Percentiles rank a stretch among this genome's conserved stretches.
phyloP scores from a whole-genome alignment of 257 asterid species.

The Solanum pennellii region DNA sequence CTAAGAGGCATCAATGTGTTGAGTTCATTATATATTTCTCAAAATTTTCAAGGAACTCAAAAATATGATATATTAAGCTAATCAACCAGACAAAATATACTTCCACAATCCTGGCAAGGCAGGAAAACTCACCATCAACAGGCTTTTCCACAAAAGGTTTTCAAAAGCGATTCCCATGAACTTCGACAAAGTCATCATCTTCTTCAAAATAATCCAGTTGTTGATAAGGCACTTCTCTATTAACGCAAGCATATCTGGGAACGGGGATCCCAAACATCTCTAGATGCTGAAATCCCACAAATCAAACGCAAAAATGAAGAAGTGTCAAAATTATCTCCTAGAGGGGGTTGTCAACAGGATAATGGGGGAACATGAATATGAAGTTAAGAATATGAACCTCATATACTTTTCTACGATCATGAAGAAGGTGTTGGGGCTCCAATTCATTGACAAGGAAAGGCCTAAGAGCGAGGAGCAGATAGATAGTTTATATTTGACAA shows the following conservation, averaged over 20 bases:
- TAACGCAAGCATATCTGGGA: conserved; percentile 84
- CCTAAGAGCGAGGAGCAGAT: conserved; percentile 30
- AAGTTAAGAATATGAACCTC: conserved; percentile 38
- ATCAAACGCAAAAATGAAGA: background rate
- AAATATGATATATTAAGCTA: background rate
- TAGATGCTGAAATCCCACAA: conserved; percentile 49
- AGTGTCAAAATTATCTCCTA: background rate
- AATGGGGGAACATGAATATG: background rate
- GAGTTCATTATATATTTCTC: background rate
- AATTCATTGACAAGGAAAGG: conserved; percentile 84
- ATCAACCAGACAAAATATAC: background rate
- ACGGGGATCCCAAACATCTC: conserved; percentile 79
- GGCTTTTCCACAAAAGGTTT: conserved; percentile 99
- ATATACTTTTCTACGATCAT: conserved; percentile 80
- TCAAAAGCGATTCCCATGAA: conserved; percentile 72
- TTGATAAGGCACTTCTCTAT: conserved; percentile 72
- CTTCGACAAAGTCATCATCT: conserved; percentile 97
- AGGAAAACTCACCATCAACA: conserved; percentile 41
- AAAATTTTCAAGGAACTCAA: background rate
- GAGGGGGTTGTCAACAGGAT: background rate
- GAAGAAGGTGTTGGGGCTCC: conserved; percentile 87
- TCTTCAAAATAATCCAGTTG: conserved; percentile 83
- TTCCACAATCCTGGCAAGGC: background rate
- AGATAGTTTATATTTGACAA: background rate
- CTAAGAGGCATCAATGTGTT: background rate